Base-by-base conservation (phyloP, 805 yeast genomes). In the Wickerhamiella parazyma region DNA sequence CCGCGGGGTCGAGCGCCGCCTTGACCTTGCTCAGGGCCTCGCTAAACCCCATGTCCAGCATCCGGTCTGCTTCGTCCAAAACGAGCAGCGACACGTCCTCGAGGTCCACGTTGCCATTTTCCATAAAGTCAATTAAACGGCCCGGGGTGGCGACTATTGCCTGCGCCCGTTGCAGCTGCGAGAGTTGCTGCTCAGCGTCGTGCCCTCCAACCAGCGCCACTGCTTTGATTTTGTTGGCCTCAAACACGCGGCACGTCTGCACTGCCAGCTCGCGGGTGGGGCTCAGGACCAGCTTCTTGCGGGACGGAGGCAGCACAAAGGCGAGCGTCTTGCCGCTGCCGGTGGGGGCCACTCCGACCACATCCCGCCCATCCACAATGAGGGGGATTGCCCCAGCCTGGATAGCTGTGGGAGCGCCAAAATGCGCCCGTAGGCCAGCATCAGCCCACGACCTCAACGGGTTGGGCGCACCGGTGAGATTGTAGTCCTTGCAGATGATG, bases 141-240 rank as follows among this genome's bases (percentile, higher is more conserved):
- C 98, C 98, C 0, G 98, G 97, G 0, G 98, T 89, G 0, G 95
- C 97, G 33, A 89, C 84, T 11, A 89, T 71, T 2, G 87, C 70
- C 52, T 83, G 89, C 11, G 80, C 80, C 1, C 84, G 84, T 6
- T 55, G 69, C 26, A 71, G 69, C 12, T 83, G 71, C 33, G 65
- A 59, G 1, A 77, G 70, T 36, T 86, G 82, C 46, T 76, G 83
- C 46, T 80, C 89, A 41, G 85, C 73, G 7, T 82, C 71, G 54
- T 83, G 94, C 8, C 98, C 97, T 45, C 97, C 98, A 42, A 89
- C 87, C 10, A 89, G 67, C 10, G 31, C 31, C 11, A 84, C 75
- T 12, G 31, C 31, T 11, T 7, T 4, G 5, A 28, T n/a, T 12
- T 7, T 16, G 12, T 28, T 28, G 10, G 31, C 31, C 16, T 28